Percentiles rank a stretch among this genome's conserved stretches.
phyloP scores from a whole-genome alignment of 306 rosid species.

The Cucumis melo region DNA sequence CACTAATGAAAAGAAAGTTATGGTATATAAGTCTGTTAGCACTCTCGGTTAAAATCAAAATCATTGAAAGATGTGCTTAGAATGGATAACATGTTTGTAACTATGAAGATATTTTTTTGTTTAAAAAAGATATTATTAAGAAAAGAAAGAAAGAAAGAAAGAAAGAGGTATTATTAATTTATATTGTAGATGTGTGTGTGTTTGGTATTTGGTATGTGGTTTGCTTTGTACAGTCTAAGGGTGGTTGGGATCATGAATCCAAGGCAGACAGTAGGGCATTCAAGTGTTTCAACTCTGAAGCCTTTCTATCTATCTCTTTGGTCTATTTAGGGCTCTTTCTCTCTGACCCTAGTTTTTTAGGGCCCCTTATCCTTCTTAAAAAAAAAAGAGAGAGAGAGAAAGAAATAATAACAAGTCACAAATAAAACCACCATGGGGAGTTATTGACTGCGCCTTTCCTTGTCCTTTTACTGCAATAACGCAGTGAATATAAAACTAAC shows the following conservation, averaged over 20 bases:
- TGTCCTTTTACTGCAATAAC: too few species aligned
- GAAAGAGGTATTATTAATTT: background rate
- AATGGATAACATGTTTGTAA: too few species aligned
- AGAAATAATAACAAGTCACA: background rate
- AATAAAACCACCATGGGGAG: background rate
- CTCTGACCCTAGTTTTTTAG: background rate
- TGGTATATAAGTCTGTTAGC: too few species aligned
- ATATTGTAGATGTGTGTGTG: background rate
- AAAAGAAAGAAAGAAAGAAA: too few species aligned
- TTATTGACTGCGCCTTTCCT: background rate
- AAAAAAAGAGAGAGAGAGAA: too few species aligned
- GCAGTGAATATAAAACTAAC: too few species aligned
- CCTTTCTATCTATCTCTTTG: background rate
- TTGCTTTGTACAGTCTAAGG: background rate
- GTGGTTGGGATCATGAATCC: constrained; percentile 42
- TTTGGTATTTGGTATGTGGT: background rate
- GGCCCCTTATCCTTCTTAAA: background rate
- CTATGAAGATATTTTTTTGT: too few species aligned
- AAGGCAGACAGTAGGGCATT: constrained; percentile 23
- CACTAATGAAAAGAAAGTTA: too few species aligned
- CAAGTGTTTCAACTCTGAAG: background rate
- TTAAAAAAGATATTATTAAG: too few species aligned
- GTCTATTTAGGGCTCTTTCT: background rate
- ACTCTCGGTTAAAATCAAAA: too few species aligned
- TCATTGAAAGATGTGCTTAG: too few species aligned